Evolutionary conservation across 352 stramenopile species (phyloP), one percentile per base, ranked within the genome.

Genomic region (Globisporangium takayamanum): DNA sequence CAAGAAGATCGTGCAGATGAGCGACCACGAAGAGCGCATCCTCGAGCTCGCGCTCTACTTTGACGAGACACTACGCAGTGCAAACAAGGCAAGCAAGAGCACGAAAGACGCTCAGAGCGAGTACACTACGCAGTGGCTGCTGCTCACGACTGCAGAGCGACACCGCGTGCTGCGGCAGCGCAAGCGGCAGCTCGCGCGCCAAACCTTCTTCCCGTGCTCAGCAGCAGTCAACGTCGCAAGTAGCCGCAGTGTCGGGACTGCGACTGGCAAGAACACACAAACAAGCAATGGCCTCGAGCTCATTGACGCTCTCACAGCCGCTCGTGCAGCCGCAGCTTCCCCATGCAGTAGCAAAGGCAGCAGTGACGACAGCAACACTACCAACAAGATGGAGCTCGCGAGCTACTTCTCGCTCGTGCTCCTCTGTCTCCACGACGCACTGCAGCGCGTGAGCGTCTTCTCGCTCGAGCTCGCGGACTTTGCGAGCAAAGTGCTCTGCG

Each of bases 341-440:
- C 33, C 33, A 39, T 2, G 14, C 1, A 47, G 37, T 16, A 28
- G 39, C 22, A 57, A 57, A 25, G 41, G 11, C 22, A 25, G 44
- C 25, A 41, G 26, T 5, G 48, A 53, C 48, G 48, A 53, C 25
- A 54, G 0, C 26, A 41, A 1, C 28, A 5, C 12, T 22, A 30
- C 25, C 20, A 33, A 22, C 45, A 60, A 51, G n/a, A 59, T 66
- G 55, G 42, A 58, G 30, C 49, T 59, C 45, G 55, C 66, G 14
- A 55, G 22, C 18, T 64, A 68, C 28, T 70, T 81, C 14, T 69
- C 73, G 10, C 53, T 81, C 5, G 37, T 77, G 2, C 10, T 65
- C 8, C 54, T 82, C 30, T 79, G 70, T 53, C 51, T 79, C 0
- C 70, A 82, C 50, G 73, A 82, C 37, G 66, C 68, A 0, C 66